Evolutionary conservation across 2,329 filamentous ascomycete species (phyloP), one percentile per base, ranked within the genome.

Genomic region (Pyricularia grisea): DNA sequence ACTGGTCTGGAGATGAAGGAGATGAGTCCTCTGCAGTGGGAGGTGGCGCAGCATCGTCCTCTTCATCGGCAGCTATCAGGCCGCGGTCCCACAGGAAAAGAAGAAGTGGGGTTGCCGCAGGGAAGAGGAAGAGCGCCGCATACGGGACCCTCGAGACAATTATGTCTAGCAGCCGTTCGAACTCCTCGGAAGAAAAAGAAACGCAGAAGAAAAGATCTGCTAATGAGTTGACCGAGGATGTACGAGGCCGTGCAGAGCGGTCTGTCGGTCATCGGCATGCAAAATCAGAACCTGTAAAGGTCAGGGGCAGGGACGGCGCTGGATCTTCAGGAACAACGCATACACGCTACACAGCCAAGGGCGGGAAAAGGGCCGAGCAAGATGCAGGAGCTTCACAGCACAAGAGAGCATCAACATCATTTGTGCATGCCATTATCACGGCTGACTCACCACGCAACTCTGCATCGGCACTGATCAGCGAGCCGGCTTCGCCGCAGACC

Each of bases 91-190:
- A 79, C 2, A 77, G 77, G 67, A 80, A 79, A 72, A 78, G 82
- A 25, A 78, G 82, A 25, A 79, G 79, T 63, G 78, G 77, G 0
- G 78, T 77, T 1, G 31, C 14, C 64, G 64, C 27, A 4, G 66
- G 66, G 5, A 79, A 84, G 58, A 78, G 82, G 61, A 82, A 81
- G 68, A 87, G 84, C 70, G 80, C 80, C 28, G 87, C 87, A 5
- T 86, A 89, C 75, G 86, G 87, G 3, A 89, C 87, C 0, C 77
- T 90, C 4, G 87, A 90, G 73, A 90, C 87, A 0, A 90, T 90
- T 74, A 89, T 89, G 81, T 89, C 86, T 28, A 88, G 86, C 0
- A 89, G 87, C 70, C 83, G 87, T 30, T 89, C 87, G 1, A 50
- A 50, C 20, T 89, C 87, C 0, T 86, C 88, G 28, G 87, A 89